A percentile compares a stretch with the other conserved stretches of the same genome.
phyloP scores from a whole-genome alignment of 345 rosid genomes.

The Cardamine resedifolia region DNA sequence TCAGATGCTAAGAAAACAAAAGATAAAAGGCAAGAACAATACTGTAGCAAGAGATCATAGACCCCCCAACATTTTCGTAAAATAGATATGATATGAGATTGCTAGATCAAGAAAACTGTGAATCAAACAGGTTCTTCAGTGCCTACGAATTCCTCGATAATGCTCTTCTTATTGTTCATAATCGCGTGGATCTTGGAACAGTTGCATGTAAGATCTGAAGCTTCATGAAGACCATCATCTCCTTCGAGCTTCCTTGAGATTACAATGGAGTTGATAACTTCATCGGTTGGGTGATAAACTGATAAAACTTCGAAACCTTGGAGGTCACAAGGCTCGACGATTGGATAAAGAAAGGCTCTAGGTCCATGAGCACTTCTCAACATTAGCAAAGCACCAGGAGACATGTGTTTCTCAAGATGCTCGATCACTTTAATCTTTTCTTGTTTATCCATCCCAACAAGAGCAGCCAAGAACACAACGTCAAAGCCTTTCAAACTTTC shows the following conservation, averaged over 20 bases:
- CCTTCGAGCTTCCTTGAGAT: slow-evolving; percentile 51
- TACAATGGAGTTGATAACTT: slow-evolving; percentile 76
- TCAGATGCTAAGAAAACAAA: slow-evolving; percentile 24
- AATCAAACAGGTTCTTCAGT: slow-evolving; percentile 46
- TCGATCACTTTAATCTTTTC: slow-evolving; percentile 58
- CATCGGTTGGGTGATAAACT: slow-evolving; percentile 78
- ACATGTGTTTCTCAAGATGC: slow-evolving; percentile 76
- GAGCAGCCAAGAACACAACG: slow-evolving; percentile 91
- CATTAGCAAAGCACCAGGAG: slow-evolving; percentile 68
- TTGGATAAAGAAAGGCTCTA: slow-evolving; percentile 84
- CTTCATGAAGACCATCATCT: slow-evolving; percentile 19
- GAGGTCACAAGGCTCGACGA: slow-evolving; percentile 69
- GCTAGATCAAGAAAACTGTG: slow-evolving; percentile 11
- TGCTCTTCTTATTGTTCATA: slow-evolving; percentile 56
- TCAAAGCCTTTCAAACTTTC: slow-evolving; percentile 56
- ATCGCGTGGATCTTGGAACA: slow-evolving; percentile 55
- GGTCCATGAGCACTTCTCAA: slow-evolving; percentile 95
- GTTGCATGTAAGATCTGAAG: slow-evolving; percentile 40
- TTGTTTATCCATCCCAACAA: slow-evolving; percentile 85
- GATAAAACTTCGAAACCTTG: slow-evolving; percentile 72
- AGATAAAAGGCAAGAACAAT: slow-evolving; percentile 17
- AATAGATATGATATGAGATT: not conserved
- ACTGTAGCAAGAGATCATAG: slow-evolving; percentile 19
- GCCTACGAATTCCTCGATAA: slow-evolving; percentile 55
- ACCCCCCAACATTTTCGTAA: not conserved